Evolutionary conservation across 148 eudicot species (phyloP), one percentile per base, ranked within the genome.

Genomic region (Diospyros lotus): DNA sequence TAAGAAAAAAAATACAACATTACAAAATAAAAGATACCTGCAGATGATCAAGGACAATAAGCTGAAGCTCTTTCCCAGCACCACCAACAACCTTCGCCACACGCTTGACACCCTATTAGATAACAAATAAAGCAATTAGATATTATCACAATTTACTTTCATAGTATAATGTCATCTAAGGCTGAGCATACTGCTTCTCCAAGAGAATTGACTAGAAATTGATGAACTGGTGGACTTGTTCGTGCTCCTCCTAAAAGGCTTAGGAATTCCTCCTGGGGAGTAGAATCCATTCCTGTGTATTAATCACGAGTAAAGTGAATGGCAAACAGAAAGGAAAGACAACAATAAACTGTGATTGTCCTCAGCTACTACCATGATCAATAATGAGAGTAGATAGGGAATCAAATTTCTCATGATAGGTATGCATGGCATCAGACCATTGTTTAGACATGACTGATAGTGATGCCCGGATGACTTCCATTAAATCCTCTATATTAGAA

Each of bases 161-260:
- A 48, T 12, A 8, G 45, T 48, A 41, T 53, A 42, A 62, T 15
- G 72, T 9, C 11, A 76, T 7, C 18, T 52, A 51, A 80, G 74
- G 79, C 64, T 75, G 15, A 68, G 44, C 84, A 73, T 87, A 96
- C 99, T 89, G 79, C 81, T 89, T 96, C 98, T 73, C 98, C 97
- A 66, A 96, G 93, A 76, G 98, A 90, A 76, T 88, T 93, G 73
- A 88, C 98, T 83, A 96, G 80, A 91, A 93, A 96, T 71, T 96
- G 99, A 83, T 96, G 99, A 78, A 91, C 81, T 40, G 98, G 86
- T 69, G 99, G 99, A 86, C 99, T 95, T 59, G 97, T 93, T 76
- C 98, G 89, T 80, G 99, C 98, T 77, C 99, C 99, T 58, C 94
- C 98, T 76, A 95, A 82, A 72, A 95, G 89, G 82, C 96, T 93